Conservation (phyloP, 1,284 basidiomycete genomes). For the Sporisorium reilianum region DNA sequence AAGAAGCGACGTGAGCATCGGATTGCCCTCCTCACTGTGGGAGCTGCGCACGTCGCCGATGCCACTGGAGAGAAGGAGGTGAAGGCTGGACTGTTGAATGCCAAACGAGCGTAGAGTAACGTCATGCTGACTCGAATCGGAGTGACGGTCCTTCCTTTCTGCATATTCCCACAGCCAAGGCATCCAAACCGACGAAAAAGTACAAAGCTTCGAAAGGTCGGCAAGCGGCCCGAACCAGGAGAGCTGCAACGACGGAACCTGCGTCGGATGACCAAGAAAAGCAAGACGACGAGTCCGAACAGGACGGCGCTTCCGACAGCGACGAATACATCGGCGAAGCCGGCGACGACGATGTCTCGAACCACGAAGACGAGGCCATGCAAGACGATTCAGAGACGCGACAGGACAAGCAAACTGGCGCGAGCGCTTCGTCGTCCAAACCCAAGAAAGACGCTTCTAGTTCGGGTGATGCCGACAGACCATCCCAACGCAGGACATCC, state of each 20-base stretch:
- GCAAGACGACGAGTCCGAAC: conserved; percentile 13
- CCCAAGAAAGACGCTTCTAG: background rate
- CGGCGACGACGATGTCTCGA: conserved; percentile 18
- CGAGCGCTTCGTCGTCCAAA: background rate
- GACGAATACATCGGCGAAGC: conserved; percentile 28
- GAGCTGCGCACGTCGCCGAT: background rate
- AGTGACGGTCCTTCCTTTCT: background rate
- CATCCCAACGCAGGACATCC: conserved; percentile 1
- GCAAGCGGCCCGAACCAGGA: conserved; percentile 4
- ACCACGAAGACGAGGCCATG: conserved; percentile 22
- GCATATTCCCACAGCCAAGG: background rate
- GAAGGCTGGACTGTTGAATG: background rate
- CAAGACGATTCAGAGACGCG: conserved; percentile 7
- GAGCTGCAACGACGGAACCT: background rate
- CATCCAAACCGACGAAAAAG: conserved; percentile 18
- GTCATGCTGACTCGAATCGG: background rate
- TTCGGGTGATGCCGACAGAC: conserved; percentile 1
- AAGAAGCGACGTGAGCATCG: background rate
- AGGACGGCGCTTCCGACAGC: conserved; percentile 25
- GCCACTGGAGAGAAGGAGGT: background rate
- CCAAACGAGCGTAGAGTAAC: background rate
- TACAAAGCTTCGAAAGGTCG: conserved; percentile 29
- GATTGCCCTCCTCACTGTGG: background rate
- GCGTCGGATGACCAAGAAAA: conserved; percentile 18
- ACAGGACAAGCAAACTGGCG: conserved; percentile 1